Base-by-base conservation (phyloP, 2,329 filamentous ascomycete species). In the Aotearoamyces nothofagi region DNA sequence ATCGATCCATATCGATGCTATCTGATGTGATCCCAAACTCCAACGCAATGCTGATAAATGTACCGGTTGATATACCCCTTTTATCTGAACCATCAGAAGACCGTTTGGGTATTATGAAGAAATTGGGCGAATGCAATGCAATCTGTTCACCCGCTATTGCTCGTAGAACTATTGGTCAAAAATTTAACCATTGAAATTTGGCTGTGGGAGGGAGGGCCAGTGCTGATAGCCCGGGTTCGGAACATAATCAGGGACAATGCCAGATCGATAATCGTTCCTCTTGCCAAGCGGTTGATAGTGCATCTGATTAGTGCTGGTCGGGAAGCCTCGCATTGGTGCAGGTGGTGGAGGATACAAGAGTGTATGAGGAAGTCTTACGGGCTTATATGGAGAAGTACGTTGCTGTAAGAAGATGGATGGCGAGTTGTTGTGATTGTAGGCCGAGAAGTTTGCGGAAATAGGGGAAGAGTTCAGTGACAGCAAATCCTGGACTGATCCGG, bases 341-440 rank as follows among this genome's bases (percentile, higher is more conserved):
- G 81, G 79, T 1, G 84, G 80, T 5, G 84, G 82, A 17, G 86
- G 86, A 33, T 90, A 83, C 16, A 94, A 63, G n/a, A 96, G 67
- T 1, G 83, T 92, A 41, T 90, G 84, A 34, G 94, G 82, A 35
- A 82, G 70, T 30, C 86, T 78, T 22, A 94, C 78, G 1, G 87
- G 87, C 38, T 83, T 80, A 54, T 96, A 96, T 3, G 90, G 90
- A 31, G 87, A 96, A 38, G 80, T 76, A 32, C 90, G 71, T 49
- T 93, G 82, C 45, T 81, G 78, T 20, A 94, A 62, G 53, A 92
- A 92, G 45, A 82, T 71, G 8, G 80, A 86, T 1, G 87, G 87
- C 17, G 90, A 96, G 13, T 46, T 44, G 22, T 60, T 56, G 9
- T 68, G 60, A 37, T 63, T 68, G 34, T 65, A 57, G 31, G 60